These are phyloP conservation scores for Amanita pseudoporphyria DNA, from an alignment of 768 basidiomycete genomes.

Conservation along the genomic window DNA sequence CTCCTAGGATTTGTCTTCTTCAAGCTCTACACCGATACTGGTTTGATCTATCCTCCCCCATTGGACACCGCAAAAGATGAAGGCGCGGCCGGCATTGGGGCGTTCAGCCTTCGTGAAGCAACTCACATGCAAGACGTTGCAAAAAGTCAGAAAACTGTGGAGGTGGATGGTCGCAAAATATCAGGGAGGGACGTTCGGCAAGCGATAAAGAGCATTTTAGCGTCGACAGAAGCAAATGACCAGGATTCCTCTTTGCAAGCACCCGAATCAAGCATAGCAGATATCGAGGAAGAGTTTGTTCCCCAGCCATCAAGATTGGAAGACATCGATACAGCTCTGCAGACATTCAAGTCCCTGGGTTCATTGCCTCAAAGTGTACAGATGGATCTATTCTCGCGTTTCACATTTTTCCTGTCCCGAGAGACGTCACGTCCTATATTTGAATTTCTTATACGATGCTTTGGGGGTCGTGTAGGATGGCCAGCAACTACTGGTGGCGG, in stretches of 20 bases:
- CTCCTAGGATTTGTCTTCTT: constrained; percentile 92
- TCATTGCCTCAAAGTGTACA: constrained; percentile 47
- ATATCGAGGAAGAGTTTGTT: constrained; percentile 62
- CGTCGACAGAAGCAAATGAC: constrained; percentile 19
- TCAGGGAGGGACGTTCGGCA: constrained; percentile 48
- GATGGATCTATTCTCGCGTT: constrained; percentile 70
- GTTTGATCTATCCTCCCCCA: constrained; percentile 92
- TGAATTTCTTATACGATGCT: constrained; percentile 88
- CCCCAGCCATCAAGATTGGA: constrained; percentile 45
- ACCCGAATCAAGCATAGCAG: constrained; percentile 22
- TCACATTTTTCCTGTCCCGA: constrained; percentile 88
- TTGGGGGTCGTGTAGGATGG: constrained; percentile 92
- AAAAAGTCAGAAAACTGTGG: constrained; percentile 37
- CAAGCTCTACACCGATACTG: constrained; percentile 94
- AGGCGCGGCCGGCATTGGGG: constrained; percentile 78
- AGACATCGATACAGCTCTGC: constrained; percentile 36
- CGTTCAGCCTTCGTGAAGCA: constrained; percentile 65
- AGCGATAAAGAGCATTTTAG: constrained; percentile 47
- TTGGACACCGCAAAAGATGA: constrained; percentile 79
- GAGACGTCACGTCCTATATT: constrained; percentile 88
- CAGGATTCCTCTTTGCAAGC: constrained; percentile 29
- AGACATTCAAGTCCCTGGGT: constrained; percentile 60
- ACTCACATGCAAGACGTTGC: constrained; percentile 26
- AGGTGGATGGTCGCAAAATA: constrained; percentile 32
- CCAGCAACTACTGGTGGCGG: constrained; percentile 71